Conservation (phyloP, 208 protist species). For the Acanthamoeba comandoni region DNA sequence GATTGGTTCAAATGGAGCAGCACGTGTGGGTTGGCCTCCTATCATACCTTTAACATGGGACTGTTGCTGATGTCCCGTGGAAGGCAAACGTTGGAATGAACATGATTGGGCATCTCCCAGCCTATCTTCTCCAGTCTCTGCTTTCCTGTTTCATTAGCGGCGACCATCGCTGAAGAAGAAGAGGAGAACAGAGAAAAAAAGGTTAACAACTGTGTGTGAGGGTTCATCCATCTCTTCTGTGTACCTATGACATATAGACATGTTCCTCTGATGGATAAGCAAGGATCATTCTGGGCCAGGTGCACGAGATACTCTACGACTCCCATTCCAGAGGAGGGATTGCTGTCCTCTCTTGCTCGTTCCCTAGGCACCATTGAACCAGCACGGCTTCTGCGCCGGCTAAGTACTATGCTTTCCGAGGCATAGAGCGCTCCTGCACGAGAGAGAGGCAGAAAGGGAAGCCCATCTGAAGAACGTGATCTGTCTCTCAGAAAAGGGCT, state of each 20-base stretch:
- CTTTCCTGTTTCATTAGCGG: not conserved
- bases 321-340: too few species aligned
- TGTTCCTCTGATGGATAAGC: conserved; percentile 63
- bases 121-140: conserved; percentile 55
- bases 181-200: not conserved
- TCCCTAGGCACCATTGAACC: too few species aligned
- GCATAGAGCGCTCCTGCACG: too few species aligned
- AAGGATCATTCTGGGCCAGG: conserved; percentile 30
- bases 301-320: conserved; percentile 58
- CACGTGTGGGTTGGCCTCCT: too few species aligned
- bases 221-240: conserved; percentile 68
- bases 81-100: conserved; percentile 39
- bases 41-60: too few species aligned
- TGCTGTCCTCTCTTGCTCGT: too few species aligned
- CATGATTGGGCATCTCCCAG: conserved; percentile 28
- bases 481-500: too few species aligned
- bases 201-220: not conserved
- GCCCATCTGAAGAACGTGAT: too few species aligned
- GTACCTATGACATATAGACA: conserved; percentile 80
- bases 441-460: too few species aligned
- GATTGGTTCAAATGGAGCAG: too few species aligned
- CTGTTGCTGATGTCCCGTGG: conserved; percentile 64
- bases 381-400: too few species aligned
- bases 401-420: too few species aligned
- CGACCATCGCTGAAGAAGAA: not conserved